Evolutionary conservation across 2,329 filamentous ascomycete genomes (phyloP).

Genomic region (Neonectria hederae): DNA sequence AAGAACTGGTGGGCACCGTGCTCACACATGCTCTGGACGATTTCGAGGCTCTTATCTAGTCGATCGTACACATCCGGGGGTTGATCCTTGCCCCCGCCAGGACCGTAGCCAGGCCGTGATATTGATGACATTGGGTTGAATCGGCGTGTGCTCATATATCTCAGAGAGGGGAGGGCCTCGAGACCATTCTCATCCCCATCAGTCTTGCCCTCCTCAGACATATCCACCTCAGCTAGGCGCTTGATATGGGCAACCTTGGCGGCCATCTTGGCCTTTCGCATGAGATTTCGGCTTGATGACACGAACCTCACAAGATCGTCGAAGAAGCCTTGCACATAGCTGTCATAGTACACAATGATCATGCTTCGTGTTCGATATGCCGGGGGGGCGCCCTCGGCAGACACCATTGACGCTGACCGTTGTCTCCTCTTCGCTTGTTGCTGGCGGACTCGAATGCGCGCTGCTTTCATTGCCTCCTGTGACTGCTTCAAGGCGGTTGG

Average conservation of each 20-base stretch:
- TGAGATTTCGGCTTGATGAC: slow-evolving; percentile 80
- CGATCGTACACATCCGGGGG: slow-evolving; percentile 70
- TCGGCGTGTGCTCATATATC: slow-evolving; percentile 52
- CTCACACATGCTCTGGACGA: slow-evolving; percentile 83
- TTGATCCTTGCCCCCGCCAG: slow-evolving; percentile 36
- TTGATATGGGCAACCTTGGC: slow-evolving; percentile 75
- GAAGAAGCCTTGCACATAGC: slow-evolving; percentile 83
- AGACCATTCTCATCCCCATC: slow-evolving; percentile 46
- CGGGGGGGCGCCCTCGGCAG: slow-evolving; percentile 56
- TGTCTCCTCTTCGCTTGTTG: slow-evolving; percentile 60
- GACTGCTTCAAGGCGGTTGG: slow-evolving; percentile 48
- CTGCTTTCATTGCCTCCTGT: slow-evolving; percentile 56
- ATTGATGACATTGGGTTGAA: slow-evolving; percentile 44
- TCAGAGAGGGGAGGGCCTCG: slow-evolving; percentile 51
- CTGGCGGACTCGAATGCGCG: slow-evolving; percentile 53
- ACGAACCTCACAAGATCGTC: slow-evolving; percentile 85
- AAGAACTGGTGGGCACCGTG: slow-evolving; percentile 88
- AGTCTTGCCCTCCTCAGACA: slow-evolving; percentile 59
- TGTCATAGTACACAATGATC: slow-evolving; percentile 93
- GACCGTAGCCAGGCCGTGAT: slow-evolving; percentile 39
- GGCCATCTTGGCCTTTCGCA: slow-evolving; percentile 89
- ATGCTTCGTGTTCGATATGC: slow-evolving; percentile 77
- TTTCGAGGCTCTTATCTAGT: slow-evolving; percentile 81
- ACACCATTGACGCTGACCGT: slow-evolving; percentile 62
- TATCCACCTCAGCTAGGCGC: slow-evolving; percentile 67